phyloP scores from a whole-genome alignment of 441 rosid species.

The Erysimum pusillum region DNA sequence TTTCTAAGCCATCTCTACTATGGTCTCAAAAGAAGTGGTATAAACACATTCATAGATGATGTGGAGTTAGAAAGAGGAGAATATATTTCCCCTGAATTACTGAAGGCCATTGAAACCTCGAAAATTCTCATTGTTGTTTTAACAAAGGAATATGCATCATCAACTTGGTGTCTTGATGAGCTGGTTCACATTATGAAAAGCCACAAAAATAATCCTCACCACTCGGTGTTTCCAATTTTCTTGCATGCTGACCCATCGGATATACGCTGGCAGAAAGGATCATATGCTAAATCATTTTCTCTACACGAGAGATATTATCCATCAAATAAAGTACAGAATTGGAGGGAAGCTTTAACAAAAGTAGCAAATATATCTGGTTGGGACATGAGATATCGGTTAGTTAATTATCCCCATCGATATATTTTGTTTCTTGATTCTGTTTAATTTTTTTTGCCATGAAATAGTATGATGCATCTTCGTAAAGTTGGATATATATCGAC shows the following conservation, averaged over 20 bases:
- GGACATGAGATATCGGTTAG: background rate
- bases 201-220: accelerated
- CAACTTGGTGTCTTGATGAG: slow-evolving; percentile 36
- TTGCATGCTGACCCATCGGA: background rate
- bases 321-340: background rate
- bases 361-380: background rate
- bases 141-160: slow-evolving; percentile 11
- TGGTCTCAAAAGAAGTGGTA: background rate
- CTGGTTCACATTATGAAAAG: background rate
- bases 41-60: background rate
- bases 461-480: background rate
- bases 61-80: background rate
- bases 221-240: background rate
- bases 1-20: background rate
- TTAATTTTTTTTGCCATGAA: too few species aligned
- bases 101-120: slow-evolving; percentile 33
- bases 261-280: background rate
- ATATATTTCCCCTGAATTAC: background rate
- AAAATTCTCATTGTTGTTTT: slow-evolving; percentile 17
- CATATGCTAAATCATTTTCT: background rate
- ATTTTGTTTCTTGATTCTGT: too few species aligned
- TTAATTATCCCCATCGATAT: background rate
- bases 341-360: slow-evolving; percentile 30
- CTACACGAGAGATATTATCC: background rate
- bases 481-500: too few species aligned